Evolutionary conservation across 129 eudicot genomes (phyloP).

Genomic region (Tagetes erecta): DNA sequence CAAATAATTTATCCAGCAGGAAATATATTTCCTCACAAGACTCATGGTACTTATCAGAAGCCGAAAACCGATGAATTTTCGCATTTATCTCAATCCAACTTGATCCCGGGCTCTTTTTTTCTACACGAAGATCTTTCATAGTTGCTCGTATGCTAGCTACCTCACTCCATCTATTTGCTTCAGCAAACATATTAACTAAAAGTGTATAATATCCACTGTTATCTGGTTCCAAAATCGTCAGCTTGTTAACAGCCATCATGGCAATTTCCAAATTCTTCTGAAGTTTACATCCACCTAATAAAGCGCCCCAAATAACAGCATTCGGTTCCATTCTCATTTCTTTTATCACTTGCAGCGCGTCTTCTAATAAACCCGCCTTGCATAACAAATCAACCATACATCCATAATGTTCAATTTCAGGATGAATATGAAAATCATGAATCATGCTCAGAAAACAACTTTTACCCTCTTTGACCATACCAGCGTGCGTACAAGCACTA

Average conservation of each 20-base stretch:
- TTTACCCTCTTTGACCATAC: conserved; percentile 58
- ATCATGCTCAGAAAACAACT: conserved; percentile 31
- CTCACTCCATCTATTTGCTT: conserved; percentile 75
- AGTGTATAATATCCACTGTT: conserved; percentile 77
- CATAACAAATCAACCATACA: conserved; percentile 87
- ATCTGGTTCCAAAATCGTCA: conserved; percentile 69
- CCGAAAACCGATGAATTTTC: conserved; percentile 71
- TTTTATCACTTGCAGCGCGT: conserved; percentile 57
- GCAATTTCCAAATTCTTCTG: conserved; percentile 75
- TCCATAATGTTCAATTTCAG: conserved; percentile 77
- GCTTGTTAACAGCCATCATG: conserved; percentile 49
- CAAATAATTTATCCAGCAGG: conserved; percentile 49
- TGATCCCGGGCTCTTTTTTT: conserved; percentile 69
- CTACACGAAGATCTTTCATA: conserved; percentile 64
- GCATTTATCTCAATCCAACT: conserved; percentile 83
- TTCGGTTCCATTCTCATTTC: conserved; percentile 79
- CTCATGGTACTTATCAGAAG: conserved; percentile 69
- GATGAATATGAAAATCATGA: conserved; percentile 47
- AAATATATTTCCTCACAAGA: conserved; percentile 50
- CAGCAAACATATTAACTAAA: conserved; percentile 76
- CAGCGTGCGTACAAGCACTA: conserved; percentile 82
- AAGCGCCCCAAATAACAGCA: conserved; percentile 83
- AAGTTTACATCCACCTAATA: conserved; percentile 79
- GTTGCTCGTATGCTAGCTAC: conserved; percentile 58
- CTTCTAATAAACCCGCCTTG: conserved; percentile 70